Percentiles rank a stretch among this genome's conserved stretches.
phyloP scores from a whole-genome alignment of 352 stramenopile genomes.

The Globisporangium nodosum region DNA sequence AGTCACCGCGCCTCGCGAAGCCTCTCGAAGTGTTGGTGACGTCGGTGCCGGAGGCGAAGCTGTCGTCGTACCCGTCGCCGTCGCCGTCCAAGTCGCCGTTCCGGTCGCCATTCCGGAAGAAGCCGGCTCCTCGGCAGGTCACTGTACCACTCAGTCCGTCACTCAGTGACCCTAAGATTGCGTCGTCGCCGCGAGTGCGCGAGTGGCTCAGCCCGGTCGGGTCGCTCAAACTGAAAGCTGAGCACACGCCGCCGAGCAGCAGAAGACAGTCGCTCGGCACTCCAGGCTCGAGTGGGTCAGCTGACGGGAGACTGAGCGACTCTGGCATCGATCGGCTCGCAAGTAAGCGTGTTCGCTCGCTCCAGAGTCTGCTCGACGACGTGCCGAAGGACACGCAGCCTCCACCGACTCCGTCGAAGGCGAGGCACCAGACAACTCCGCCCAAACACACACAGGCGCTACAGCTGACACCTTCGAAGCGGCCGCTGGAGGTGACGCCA shows the following conservation, averaged over 20 bases:
- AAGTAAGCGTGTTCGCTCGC: slow-evolving; percentile 73
- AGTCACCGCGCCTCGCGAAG: slow-evolving; percentile 39
- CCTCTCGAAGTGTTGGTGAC: slow-evolving; percentile 36
- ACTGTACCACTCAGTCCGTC: slow-evolving; percentile 16
- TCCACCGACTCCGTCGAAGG: slow-evolving; percentile 13
- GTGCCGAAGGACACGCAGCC: slow-evolving; percentile 30
- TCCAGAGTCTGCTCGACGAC: slow-evolving; percentile 74
- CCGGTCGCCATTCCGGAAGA: slow-evolving; percentile 75
- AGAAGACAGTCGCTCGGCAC: slow-evolving; percentile 18
- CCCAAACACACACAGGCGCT: slow-evolving; percentile 10
- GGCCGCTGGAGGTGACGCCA: not conserved
- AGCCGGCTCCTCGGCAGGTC: slow-evolving; percentile 29
- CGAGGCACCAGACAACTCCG: not conserved
- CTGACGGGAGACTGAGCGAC: slow-evolving; percentile 15
- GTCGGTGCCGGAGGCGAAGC: slow-evolving; percentile 33
- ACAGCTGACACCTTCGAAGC: slow-evolving; percentile 7
- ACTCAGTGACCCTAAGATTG: slow-evolving; percentile 13
- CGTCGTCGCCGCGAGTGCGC: slow-evolving; percentile 26
- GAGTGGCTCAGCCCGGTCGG: slow-evolving; percentile 67
- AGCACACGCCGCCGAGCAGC: slow-evolving; percentile 24
- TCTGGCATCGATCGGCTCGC: slow-evolving; percentile 11
- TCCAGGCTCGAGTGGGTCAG: slow-evolving; percentile 8
- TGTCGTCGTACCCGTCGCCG: slow-evolving; percentile 34
- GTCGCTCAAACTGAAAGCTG: slow-evolving; percentile 24
- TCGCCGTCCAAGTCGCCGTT: slow-evolving; percentile 65